Conservation (phyloP, 768 basidiomycete species). For the Floccularia luteovirens region DNA sequence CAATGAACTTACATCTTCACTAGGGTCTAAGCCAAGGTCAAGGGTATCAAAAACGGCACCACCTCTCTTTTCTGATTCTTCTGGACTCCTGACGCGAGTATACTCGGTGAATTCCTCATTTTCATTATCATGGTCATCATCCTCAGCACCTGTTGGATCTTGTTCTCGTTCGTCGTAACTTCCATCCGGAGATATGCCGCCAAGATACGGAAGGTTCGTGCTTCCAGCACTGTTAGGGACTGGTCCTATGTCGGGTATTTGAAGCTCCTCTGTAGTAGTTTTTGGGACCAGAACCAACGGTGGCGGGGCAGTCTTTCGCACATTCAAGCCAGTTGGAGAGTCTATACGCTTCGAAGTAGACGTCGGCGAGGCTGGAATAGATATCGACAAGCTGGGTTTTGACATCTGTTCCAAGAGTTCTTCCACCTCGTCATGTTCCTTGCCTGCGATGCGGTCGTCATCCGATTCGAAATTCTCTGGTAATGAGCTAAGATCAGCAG, state of each 20-base stretch:
- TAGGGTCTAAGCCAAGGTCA: conserved; percentile 39
- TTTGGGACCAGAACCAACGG: conserved; percentile 46
- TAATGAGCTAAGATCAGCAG: conserved; percentile 22
- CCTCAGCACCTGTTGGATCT: no score
- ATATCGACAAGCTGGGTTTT: conserved; percentile 20
- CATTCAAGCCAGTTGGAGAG: conserved; percentile 19
- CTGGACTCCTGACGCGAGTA: conserved; percentile 22
- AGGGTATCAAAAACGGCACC: conserved; percentile 47
- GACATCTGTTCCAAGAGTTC: conserved; percentile 33
- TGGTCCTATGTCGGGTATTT: conserved; percentile 29
- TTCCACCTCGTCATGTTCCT: conserved; percentile 24
- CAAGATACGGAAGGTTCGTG: conserved; percentile 39
- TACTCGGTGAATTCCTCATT: conserved; percentile 33
- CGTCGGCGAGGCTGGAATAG: conserved; percentile 31
- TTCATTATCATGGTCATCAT: conserved; percentile 8
- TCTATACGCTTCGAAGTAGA: conserved; percentile 14
- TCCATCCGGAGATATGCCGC: conserved; percentile 16
- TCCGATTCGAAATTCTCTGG: conserved; percentile 14
- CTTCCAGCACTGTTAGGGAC: conserved; percentile 26
- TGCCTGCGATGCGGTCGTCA: conserved; percentile 18
- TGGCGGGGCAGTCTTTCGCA: conserved; percentile 43
- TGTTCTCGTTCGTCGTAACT: no score
- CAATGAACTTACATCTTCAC: conserved; percentile 36
- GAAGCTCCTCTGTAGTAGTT: conserved; percentile 18
- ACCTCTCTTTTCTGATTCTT: conserved; percentile 35